Base-by-base conservation (phyloP, 176 grass and related monocot genomes). In the Thinopyrum elongatum region DNA sequence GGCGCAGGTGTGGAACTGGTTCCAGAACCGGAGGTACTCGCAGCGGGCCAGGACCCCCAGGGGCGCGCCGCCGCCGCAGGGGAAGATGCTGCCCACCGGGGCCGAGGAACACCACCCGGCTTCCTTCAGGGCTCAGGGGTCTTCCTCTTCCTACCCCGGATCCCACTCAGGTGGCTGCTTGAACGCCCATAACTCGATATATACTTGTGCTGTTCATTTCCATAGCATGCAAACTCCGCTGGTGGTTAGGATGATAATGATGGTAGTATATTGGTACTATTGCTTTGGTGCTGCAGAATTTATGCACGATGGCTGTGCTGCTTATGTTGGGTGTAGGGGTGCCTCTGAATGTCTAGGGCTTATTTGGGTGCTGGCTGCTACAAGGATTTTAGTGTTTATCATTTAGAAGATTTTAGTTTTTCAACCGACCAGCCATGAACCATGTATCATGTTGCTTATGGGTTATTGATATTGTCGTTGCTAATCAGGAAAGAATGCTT, bases 1-100 rank as follows among this genome's bases (percentile, higher is more conserved):
- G 38, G 55, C 87, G 53, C 82, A 99, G 97, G 97, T 99, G 5
- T 99, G 97, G 97, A 99, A 97, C 67, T 99, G 97, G 97, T 99
- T 99, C 76, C 97, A 99, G 75, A 99, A 99, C 87, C 87, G 94
- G 83, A 92, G 97, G 76, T 95, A 99, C 88, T 93, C 94, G 74
- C 94, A 97, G 71, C 92, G 92, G 68, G 87, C 97, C 60, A 99
- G 94, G 75, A 86, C 65, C n/a, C 51, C 74, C 74, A 87, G 85
- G 60, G 69, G 38, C 30, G 36, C 77, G 80, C 81, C 49, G 65
- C 25, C 64, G 51, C 61, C 76, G 61, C 70, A 74, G 65, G 74
- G 71, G 2, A 93, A 87, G 77, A 84, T 89, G 74, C 72, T 83
- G 33, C 86, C 88, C 7, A 68, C 83, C 65, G 73, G 82, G 46